Evolutionary conservation across 805 yeast species (phyloP).

Genomic region (Candida orba): DNA sequence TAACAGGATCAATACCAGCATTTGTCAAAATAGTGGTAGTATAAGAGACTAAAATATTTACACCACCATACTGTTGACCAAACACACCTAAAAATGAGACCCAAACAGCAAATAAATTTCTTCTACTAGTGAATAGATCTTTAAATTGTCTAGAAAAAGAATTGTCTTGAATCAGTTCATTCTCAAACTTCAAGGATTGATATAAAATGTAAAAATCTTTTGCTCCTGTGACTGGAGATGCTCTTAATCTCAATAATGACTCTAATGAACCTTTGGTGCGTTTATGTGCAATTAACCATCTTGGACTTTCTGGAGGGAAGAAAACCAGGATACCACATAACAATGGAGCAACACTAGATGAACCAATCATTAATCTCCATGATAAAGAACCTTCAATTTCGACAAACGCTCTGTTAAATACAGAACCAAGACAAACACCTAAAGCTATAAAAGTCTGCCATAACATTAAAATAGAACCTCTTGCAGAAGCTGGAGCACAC

Average conservation of each 20-base stretch:
- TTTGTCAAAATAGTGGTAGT: constrained; percentile 41
- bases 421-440: constrained; percentile 63
- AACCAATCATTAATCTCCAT: constrained; percentile 65
- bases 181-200: constrained; percentile 42
- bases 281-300: constrained; percentile 56
- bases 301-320: constrained; percentile 61
- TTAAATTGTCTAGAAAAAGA: constrained; percentile 32
- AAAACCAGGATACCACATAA: constrained; percentile 44
- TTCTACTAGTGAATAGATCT: constrained; percentile 36
- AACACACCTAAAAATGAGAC: constrained; percentile 45
- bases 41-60: constrained; percentile 45
- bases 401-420: constrained; percentile 50
- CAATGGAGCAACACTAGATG: constrained; percentile 53
- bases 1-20: constrained; percentile 35
- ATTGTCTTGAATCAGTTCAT: constrained; percentile 31
- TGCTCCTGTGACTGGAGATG: constrained; percentile 30
- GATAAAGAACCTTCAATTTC: constrained; percentile 38
- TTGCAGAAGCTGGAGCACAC: constrained; percentile 46
- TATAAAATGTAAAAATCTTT: constrained; percentile 57
- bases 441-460: constrained; percentile 76
- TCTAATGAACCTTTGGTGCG: constrained; percentile 42
- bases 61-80: constrained; percentile 51
- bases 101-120: constrained; percentile 45
- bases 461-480: constrained; percentile 63
- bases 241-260: constrained; percentile 41